Percentiles rank a stretch among this genome's conserved stretches.
phyloP scores from a whole-genome alignment of 495 filamentous ascomycete genomes.

The Aspergillus wentii region DNA sequence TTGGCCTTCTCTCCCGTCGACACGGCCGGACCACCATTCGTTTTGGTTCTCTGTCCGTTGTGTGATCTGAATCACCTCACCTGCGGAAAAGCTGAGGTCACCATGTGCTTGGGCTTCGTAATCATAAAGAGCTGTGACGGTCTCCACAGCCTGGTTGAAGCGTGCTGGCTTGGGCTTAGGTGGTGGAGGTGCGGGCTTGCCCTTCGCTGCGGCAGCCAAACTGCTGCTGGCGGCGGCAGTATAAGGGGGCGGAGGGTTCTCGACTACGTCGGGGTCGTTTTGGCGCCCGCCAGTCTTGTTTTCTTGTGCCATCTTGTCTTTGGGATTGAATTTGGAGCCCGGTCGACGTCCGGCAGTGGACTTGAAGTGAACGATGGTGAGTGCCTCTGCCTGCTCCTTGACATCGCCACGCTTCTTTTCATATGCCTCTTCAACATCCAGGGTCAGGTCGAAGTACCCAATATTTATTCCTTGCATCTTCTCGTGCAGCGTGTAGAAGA shows the following conservation, averaged over 20 bases:
- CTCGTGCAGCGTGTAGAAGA: slow-evolving; percentile 98
- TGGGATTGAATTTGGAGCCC: slow-evolving; percentile 46
- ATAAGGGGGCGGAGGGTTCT: slow-evolving; percentile 70
- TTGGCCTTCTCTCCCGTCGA: slow-evolving; percentile 77
- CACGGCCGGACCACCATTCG: slow-evolving; percentile 90
- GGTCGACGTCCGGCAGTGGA: slow-evolving; percentile 59
- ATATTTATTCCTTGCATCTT: slow-evolving; percentile 96
- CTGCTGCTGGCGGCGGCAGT: slow-evolving; percentile 39
- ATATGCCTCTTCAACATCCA: slow-evolving; percentile 88
- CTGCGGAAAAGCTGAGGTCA: slow-evolving; percentile 85
- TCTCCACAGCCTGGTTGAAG: slow-evolving; percentile 67
- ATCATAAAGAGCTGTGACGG: slow-evolving; percentile 82
- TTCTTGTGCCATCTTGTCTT: slow-evolving; percentile 27
- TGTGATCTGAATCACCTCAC: slow-evolving; percentile 87
- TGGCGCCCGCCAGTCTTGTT: slow-evolving; percentile 9
- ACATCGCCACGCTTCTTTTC: slow-evolving; percentile 81
- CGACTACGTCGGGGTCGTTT: slow-evolving; percentile 44
- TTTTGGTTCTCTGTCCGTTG: slow-evolving; percentile 79
- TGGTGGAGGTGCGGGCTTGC: slow-evolving; percentile 86
- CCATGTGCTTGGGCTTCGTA: slow-evolving; percentile 95
- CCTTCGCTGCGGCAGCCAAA: slow-evolving; percentile 62
- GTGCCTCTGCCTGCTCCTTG: slow-evolving; percentile 72
- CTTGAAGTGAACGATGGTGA: slow-evolving; percentile 81
- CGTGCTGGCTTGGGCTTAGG: slow-evolving; percentile 84
- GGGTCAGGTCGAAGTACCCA: slow-evolving; percentile 89